Conservation (phyloP, 768 basidiomycete genomes). For the Amanita molliuscula region DNA sequence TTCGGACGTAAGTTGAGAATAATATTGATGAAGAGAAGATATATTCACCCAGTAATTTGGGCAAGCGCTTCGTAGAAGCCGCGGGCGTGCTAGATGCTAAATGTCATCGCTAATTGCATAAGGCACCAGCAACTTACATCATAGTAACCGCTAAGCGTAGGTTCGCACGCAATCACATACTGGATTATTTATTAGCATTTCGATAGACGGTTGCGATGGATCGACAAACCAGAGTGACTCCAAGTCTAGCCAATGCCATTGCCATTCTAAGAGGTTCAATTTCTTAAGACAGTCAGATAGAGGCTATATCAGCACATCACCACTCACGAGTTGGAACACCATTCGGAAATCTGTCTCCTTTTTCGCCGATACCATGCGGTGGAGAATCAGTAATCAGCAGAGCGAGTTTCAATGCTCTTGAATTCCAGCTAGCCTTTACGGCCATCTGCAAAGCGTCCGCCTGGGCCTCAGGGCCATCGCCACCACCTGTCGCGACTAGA, state of each 20-base stretch:
- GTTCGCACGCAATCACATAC: conserved; percentile 54
- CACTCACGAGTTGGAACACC: not conserved
- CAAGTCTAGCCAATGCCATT: conserved; percentile 36
- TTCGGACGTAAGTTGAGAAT: not conserved
- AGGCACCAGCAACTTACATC: not conserved
- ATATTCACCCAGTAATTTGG: not conserved
- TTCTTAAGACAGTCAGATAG: conserved; percentile 7
- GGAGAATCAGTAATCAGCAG: conserved; percentile 50
- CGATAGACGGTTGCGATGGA: conserved; percentile 1
- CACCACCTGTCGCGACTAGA: conserved; percentile 27
- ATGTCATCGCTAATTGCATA: not conserved
- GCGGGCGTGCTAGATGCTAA: not conserved
- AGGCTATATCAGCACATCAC: not conserved
- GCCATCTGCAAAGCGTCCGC: conserved; percentile 42
- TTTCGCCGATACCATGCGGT: conserved; percentile 48
- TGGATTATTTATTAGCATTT: conserved; percentile 11
- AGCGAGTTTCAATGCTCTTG: conserved; percentile 38
- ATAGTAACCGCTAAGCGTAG: conserved; percentile 13
- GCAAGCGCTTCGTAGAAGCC: not conserved
- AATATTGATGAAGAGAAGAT: not conserved
- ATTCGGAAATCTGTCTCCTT: conserved; percentile 30
- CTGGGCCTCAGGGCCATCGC: conserved; percentile 50
- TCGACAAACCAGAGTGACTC: conserved; percentile 38
- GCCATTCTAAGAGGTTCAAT: conserved; percentile 21
- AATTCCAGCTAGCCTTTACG: conserved; percentile 38